Percentiles rank a stretch among this genome's conserved stretches.
Conservation (phyloP, 2,329 filamentous ascomycete genomes). For the Ophiosphaerella herpotricha region DNA sequence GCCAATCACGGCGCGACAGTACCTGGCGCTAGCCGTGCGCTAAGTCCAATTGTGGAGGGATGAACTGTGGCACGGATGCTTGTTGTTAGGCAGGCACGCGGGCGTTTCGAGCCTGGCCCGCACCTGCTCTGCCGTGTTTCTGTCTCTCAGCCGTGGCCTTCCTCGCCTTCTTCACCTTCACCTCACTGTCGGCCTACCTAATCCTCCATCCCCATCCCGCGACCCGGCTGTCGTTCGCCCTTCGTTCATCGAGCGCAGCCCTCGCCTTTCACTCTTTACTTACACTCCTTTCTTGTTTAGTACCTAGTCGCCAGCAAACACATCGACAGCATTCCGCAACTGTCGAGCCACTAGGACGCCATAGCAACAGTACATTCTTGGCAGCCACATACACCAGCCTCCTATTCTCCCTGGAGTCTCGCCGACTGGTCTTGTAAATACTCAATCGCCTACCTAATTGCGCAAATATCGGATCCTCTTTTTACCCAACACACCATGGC, state of each 20-base stretch:
- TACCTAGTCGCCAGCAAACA: slow-evolving; percentile 26
- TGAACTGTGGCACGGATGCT: slow-evolving; percentile 25
- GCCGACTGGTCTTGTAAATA: slow-evolving; percentile 26
- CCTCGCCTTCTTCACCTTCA: slow-evolving; percentile 21
- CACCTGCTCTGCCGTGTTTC: slow-evolving; percentile 22
- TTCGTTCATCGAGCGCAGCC: slow-evolving; percentile 45
- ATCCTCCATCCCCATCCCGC: slow-evolving; percentile 30
- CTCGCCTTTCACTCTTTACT: slow-evolving; percentile 43
- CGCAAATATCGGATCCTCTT: slow-evolving; percentile 2
- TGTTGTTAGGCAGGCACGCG: slow-evolving; percentile 22
- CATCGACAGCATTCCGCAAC: slow-evolving; percentile 30
- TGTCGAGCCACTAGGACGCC: slow-evolving; percentile 17
- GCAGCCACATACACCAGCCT: slow-evolving; percentile 7
- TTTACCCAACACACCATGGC: slow-evolving; percentile 18
- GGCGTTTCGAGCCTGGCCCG: slow-evolving; percentile 25
- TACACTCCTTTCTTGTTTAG: slow-evolving; percentile 33
- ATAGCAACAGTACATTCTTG: slow-evolving; percentile 36
- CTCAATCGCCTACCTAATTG: slow-evolving; percentile 25
- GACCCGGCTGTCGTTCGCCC: slow-evolving; percentile 48
- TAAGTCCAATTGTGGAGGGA: slow-evolving; percentile 26
- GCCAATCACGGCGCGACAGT: slow-evolving; percentile 32
- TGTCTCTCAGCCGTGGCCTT: slow-evolving; percentile 3
- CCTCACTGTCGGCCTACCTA: slow-evolving; percentile 11
- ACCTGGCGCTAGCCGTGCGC: slow-evolving; percentile 30
- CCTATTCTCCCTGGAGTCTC: slow-evolving; percentile 29